Conservation (phyloP, 1,139 yeast genomes). For the Yamadazyma oceani region DNA sequence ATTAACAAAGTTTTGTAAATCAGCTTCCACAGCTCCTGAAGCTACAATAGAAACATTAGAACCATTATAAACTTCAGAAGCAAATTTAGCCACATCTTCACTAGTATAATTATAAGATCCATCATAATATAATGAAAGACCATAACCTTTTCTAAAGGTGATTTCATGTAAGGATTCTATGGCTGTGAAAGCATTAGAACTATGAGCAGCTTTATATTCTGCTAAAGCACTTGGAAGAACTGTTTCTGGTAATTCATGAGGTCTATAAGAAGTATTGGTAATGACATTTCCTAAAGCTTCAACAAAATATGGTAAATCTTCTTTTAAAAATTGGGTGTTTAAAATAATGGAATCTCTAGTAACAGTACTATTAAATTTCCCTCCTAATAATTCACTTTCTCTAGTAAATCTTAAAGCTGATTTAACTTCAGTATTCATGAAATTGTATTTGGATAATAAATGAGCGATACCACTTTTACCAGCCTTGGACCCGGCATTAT, state of each 20-base stretch:
- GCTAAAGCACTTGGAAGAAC: conserved; percentile 77
- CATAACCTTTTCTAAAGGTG: conserved; percentile 87
- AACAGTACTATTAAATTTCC: conserved; percentile 64
- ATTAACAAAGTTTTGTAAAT: conserved; percentile 64
- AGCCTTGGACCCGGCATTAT: conserved; percentile 81
- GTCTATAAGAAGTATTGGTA: conserved; percentile 70
- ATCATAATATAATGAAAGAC: conserved; percentile 78
- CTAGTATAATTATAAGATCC: conserved; percentile 57
- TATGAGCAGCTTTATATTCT: conserved; percentile 50
- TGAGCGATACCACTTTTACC: conserved; percentile 84
- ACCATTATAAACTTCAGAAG: conserved; percentile 66
- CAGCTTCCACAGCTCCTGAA: conserved; percentile 71
- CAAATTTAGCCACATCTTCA: conserved; percentile 68
- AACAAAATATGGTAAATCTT: conserved; percentile 89
- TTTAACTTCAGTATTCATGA: conserved; percentile 78
- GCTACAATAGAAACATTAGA: conserved; percentile 72
- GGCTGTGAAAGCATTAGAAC: conserved; percentile 59
- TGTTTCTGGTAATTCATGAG: conserved; percentile 78
- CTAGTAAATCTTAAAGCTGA: conserved; percentile 92
- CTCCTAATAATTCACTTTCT: conserved; percentile 94
- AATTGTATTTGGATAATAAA: conserved; percentile 79
- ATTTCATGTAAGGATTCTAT: conserved; percentile 77
- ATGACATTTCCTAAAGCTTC: conserved; percentile 81
- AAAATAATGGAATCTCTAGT: conserved; percentile 85
- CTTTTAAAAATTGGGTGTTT: conserved; percentile 78